These are phyloP conservation scores for Dothistroma septosporum DNA, from an alignment of 2,329 filamentous ascomycete genomes.

Conservation along the genomic window DNA sequence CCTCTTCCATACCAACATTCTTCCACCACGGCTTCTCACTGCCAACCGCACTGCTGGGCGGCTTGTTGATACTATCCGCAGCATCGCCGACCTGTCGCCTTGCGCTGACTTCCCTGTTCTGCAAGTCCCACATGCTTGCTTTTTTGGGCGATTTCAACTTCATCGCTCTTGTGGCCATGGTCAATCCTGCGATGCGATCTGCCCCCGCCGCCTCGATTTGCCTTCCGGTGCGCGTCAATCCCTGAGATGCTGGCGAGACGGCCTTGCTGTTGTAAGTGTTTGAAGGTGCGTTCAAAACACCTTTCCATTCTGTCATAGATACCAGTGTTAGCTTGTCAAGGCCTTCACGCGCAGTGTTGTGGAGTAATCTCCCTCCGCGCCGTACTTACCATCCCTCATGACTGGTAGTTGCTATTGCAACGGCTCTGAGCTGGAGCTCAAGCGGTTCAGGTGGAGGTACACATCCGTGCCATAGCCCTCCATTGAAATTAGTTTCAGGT, in stretches of 20 bases:
- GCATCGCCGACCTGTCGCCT: conserved; percentile 87
- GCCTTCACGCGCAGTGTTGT: too few species aligned
- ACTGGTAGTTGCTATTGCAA: conserved; percentile 72
- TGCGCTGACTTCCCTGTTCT: conserved; percentile 65
- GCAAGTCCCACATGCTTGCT: conserved; percentile 26
- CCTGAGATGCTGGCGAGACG: conserved; percentile 43
- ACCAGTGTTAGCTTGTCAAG: neutral
- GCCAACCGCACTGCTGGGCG: conserved; percentile 20
- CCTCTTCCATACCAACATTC: conserved; percentile 49
- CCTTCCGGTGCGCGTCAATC: conserved; percentile 45
- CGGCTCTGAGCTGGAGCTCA: conserved; percentile 93
- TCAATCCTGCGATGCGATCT: conserved; percentile 46
- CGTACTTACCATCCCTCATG: neutral
- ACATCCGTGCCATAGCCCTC: conserved; percentile 99
- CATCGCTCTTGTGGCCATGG: conserved; percentile 49
- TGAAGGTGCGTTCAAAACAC: conserved; percentile 12
- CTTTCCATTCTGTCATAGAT: conserved; percentile 52
- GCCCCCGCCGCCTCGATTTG: conserved; percentile 21
- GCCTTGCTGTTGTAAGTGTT: conserved; percentile 8
- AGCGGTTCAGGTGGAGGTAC: conserved; percentile 92
- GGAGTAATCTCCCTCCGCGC: too few species aligned
- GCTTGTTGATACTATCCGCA: conserved; percentile 66
- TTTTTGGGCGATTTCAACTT: conserved; percentile 50
- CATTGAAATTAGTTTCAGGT: conserved; percentile 98
- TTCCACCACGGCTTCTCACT: conserved; percentile 43